Conservation (phyloP, 352 stramenopile species). For the Phytophthora hybrid region DNA sequence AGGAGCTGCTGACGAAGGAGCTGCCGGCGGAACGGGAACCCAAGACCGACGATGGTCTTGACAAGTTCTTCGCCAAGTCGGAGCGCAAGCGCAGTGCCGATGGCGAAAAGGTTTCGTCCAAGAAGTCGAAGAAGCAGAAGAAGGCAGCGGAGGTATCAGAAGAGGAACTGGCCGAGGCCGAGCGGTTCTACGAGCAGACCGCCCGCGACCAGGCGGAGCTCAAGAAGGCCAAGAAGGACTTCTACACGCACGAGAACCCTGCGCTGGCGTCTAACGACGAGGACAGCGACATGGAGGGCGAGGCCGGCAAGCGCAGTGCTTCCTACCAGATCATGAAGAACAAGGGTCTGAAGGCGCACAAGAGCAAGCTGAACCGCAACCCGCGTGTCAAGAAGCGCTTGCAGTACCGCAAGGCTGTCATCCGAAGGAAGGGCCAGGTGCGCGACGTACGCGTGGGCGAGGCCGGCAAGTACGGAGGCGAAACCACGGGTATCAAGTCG, state of each 20-base stretch:
- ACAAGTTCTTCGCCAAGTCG: slow-evolving; percentile 72
- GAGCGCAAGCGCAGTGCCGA: slow-evolving; percentile 41
- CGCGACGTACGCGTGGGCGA: slow-evolving; percentile 92
- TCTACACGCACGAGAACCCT: slow-evolving; percentile 80
- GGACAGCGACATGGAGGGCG: slow-evolving; percentile 78
- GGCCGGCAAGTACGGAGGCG: slow-evolving; percentile 87
- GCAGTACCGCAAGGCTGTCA: slow-evolving; percentile 98
- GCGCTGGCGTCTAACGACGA: slow-evolving; percentile 60
- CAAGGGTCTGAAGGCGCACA: slow-evolving; percentile 97
- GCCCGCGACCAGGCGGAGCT: slow-evolving; percentile 57
- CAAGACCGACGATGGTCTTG: slow-evolving; percentile 64
- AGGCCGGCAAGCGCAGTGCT: slow-evolving; percentile 92
- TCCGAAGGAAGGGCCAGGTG: slow-evolving; percentile 97
- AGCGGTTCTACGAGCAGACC: slow-evolving; percentile 81
- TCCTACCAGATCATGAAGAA: slow-evolving; percentile 98
- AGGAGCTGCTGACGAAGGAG: slow-evolving; percentile 74
- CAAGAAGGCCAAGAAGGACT: slow-evolving; percentile 77
- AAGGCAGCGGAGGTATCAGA: slow-evolving; percentile 47
- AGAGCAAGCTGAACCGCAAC: slow-evolving; percentile 99
- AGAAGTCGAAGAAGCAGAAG: slow-evolving; percentile 60
- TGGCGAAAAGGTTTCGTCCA: slow-evolving; percentile 18
- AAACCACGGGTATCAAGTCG: slow-evolving; percentile 92
- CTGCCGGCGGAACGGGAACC: slow-evolving; percentile 55
- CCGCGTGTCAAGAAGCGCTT: slow-evolving; percentile 98
- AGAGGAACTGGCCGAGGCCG: slow-evolving; percentile 64